These are phyloP conservation scores for Xylaria longipes DNA, from an alignment of 495 filamentous ascomycete species.

Conservation along the genomic window DNA sequence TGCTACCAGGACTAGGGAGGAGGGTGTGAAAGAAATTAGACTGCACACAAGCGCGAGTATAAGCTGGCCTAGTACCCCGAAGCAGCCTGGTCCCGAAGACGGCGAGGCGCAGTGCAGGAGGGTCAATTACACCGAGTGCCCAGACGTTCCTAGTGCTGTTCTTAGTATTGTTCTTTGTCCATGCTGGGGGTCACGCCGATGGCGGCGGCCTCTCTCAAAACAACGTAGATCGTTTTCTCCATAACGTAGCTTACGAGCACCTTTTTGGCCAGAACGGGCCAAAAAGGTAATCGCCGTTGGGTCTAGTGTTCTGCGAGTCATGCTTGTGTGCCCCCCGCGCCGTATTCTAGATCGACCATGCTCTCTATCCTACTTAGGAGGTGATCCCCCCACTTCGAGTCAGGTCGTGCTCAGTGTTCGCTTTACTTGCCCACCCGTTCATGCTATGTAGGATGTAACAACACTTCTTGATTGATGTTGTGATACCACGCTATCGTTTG, in stretches of 20 bases:
- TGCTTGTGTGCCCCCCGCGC: not conserved
- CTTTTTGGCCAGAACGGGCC: not conserved
- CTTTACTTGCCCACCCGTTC: not conserved
- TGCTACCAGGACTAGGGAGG: not conserved
- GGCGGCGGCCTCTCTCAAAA: conserved; percentile 6
- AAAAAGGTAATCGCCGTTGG: not conserved
- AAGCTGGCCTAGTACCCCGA: not conserved
- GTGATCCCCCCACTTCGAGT: not conserved
- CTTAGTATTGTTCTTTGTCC: no score
- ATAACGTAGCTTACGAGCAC: not conserved
- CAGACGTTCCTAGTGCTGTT: not conserved
- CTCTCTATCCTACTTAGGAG: not conserved
- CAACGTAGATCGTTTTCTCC: not conserved
- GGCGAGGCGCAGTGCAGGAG: conserved; percentile 23
- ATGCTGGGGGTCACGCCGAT: not conserved
- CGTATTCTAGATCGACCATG: not conserved
- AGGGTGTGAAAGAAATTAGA: not conserved
- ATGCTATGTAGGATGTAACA: not conserved
- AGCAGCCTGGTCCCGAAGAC: not conserved
- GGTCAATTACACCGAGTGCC: not conserved
- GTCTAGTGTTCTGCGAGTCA: conserved; percentile 10
- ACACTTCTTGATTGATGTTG: not conserved
- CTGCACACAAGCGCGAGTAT: not conserved
- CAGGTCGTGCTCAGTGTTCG: not conserved
- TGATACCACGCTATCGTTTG: not conserved